These are phyloP conservation scores for Fusarium caatingaense DNA, from an alignment of 2,329 filamentous ascomycete species.

Conservation along the genomic window DNA sequence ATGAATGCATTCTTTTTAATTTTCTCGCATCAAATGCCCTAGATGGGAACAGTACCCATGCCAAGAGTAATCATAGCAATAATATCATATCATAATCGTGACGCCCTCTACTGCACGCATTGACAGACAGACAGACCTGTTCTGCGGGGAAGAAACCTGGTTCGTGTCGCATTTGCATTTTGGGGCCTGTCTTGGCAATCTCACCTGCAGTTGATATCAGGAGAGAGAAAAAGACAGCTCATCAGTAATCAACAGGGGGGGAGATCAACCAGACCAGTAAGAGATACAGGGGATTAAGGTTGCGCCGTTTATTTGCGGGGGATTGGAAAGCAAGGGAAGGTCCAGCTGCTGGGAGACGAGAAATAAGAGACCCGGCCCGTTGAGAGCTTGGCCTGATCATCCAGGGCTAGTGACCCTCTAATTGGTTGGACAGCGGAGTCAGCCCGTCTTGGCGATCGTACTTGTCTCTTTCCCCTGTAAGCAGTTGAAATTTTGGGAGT, in stretches of 20 bases:
- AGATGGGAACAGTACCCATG: not conserved
- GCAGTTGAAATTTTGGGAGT: not conserved
- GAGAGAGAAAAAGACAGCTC: slow-evolving; percentile 3
- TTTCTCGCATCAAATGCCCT: not conserved
- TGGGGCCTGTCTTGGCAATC: slow-evolving; percentile 5
- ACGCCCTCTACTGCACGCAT: not conserved
- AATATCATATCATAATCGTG: slow-evolving; percentile 26
- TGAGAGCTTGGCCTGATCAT: not conserved
- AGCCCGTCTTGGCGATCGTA: slow-evolving; percentile 21
- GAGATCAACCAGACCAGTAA: not conserved
- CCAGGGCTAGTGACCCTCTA: not conserved
- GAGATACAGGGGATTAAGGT: not conserved
- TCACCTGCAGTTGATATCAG: slow-evolving; percentile 26
- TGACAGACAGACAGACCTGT: not conserved
- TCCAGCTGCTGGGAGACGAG: not conserved
- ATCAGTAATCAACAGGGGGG: not conserved
- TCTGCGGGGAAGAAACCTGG: slow-evolving; percentile 17
- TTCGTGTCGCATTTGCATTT: not conserved
- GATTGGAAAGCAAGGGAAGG: not conserved
- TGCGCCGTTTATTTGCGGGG: slow-evolving; percentile 21
- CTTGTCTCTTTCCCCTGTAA: not conserved
- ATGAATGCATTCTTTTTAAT: too few relatives aligned
- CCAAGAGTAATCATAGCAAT: not conserved
- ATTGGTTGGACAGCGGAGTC: slow-evolving; percentile 10
- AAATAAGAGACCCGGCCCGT: not conserved